These are phyloP conservation scores for Tuber umbilicatum DNA, from an alignment of 495 filamentous ascomycete species.

Conservation along the genomic window DNA sequence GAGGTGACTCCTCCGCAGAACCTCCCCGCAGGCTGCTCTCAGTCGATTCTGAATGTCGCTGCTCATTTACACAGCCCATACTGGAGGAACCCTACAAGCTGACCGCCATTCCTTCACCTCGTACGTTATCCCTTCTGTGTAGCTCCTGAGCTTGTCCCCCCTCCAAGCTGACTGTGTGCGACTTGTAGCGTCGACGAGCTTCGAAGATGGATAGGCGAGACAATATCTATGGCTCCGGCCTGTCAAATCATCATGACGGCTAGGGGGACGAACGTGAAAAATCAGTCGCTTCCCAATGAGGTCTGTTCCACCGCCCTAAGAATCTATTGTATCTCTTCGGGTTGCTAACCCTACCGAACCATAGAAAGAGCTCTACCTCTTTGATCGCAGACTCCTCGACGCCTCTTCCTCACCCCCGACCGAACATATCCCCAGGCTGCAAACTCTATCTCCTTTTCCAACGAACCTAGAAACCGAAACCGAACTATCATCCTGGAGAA, in stretches of 20 bases:
- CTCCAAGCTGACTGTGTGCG: conserved; percentile 16
- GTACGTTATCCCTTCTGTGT: conserved; percentile 45
- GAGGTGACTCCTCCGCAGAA: conserved; percentile 1
- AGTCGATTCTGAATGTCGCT: conserved; percentile 52
- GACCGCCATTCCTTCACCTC: conserved; percentile 55
- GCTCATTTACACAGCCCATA: conserved; percentile 62
- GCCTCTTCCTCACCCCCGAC: conserved; percentile 23
- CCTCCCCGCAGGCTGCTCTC: conserved; percentile 6
- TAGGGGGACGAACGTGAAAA: conserved; percentile 62
- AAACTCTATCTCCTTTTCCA: conserved; percentile 33
- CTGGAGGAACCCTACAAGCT: conserved; percentile 56
- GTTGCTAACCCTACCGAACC: neutral
- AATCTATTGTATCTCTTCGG: neutral
- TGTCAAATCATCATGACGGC: conserved; percentile 67
- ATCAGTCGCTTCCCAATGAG: conserved; percentile 59
- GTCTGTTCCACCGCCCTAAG: conserved; percentile 43
- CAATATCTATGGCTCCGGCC: conserved; percentile 51
- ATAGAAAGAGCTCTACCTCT: conserved; percentile 40
- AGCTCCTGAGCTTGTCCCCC: neutral
- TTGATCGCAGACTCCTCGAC: conserved; percentile 38
- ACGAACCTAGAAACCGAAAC: conserved; percentile 36
- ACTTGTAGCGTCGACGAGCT: conserved; percentile 55
- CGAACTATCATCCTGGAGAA: conserved; percentile 36
- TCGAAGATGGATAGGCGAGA: conserved; percentile 59
- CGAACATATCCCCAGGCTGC: conserved; percentile 23